Evolutionary conservation across 805 yeast genomes (phyloP).

Genomic region (Metschnikowia vanudenii): DNA sequence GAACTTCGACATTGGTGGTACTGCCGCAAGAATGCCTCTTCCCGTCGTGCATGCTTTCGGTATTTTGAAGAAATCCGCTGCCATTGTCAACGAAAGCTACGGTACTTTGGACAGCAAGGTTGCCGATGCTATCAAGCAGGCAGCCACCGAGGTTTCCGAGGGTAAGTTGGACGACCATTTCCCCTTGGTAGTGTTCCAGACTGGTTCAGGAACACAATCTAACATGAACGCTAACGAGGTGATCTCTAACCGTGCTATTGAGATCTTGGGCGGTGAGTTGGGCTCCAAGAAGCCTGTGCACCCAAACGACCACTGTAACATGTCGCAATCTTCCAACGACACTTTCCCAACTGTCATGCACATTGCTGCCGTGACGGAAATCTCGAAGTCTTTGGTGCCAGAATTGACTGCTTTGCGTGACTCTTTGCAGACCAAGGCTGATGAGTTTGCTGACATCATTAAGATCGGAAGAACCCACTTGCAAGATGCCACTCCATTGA

Average conservation of each 20-base stretch:
- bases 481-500: conserved; percentile 98
- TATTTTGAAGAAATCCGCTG: conserved; percentile 89
- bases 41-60: conserved; percentile 93
- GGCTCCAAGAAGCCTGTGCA: conserved; percentile 95
- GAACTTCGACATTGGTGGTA: conserved; percentile 96
- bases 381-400: conserved; percentile 72
- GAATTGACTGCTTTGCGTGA: conserved; percentile 74
- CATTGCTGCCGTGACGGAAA: conserved; percentile 94
- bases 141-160: conserved; percentile 91
- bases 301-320: conserved; percentile 98
- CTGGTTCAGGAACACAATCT: conserved; percentile 98
- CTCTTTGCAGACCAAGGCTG: conserved; percentile 71
- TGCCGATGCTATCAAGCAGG: conserved; percentile 82
- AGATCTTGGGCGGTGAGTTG: conserved; percentile 83
- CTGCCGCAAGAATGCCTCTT: conserved; percentile 84
- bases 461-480: conserved; percentile 98
- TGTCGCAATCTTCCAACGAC: conserved; percentile 98
- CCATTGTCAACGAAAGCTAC: conserved; percentile 78
- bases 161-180: conserved; percentile 92
- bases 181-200: conserved; percentile 98
- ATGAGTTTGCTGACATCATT: conserved; percentile 85
- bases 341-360: conserved; percentile 99
- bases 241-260: conserved; percentile 97
- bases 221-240: conserved; percentile 99
- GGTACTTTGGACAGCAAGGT: conserved; percentile 82